phyloP scores from a whole-genome alignment of 495 filamentous ascomycete genomes.

The Lophiostoma macrostomum region DNA sequence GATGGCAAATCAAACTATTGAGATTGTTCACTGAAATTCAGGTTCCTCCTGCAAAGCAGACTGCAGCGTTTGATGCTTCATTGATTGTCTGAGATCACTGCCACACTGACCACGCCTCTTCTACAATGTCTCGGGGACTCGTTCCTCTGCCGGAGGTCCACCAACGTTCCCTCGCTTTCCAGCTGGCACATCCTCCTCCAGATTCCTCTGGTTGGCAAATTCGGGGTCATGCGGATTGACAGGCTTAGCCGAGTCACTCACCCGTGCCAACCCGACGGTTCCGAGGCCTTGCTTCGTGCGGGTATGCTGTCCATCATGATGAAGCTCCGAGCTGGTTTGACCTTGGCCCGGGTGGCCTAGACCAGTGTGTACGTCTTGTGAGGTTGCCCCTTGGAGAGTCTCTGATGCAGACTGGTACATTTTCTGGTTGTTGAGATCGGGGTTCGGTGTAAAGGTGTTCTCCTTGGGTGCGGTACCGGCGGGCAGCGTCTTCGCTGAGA shows the following conservation, averaged over 20 bases:
- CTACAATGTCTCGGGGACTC: constrained; percentile 45
- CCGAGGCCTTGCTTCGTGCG: constrained; percentile 53
- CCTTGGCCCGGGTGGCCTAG: constrained; percentile 61
- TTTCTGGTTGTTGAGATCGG: constrained; percentile 43
- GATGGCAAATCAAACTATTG: too few relatives aligned
- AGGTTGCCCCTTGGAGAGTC: constrained; percentile 63
- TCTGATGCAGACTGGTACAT: constrained; percentile 48
- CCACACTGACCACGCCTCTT: too few relatives aligned
- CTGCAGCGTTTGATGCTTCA: too few relatives aligned
- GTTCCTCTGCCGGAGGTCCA: constrained; percentile 45
- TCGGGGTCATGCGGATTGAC: constrained; percentile 29
- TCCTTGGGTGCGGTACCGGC: constrained; percentile 64
- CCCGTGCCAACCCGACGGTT: constrained; percentile 49
- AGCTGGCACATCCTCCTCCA: constrained; percentile 42
- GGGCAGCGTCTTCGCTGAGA: constrained; percentile 57
- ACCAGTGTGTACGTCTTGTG: constrained; percentile 57
- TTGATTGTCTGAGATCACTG: too few relatives aligned
- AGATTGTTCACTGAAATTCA: too few relatives aligned
- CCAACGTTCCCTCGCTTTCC: constrained; percentile 41
- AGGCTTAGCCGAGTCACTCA: constrained; percentile 1
- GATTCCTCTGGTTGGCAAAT: constrained; percentile 38
- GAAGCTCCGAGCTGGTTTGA: constrained; percentile 57
- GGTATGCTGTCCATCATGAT: constrained; percentile 50
- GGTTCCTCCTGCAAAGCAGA: too few relatives aligned
- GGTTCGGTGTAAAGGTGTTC: constrained; percentile 58